These are phyloP conservation scores for Scheffersomyces ergatensis DNA, from an alignment of 805 yeast genomes.

Conservation along the genomic window DNA sequence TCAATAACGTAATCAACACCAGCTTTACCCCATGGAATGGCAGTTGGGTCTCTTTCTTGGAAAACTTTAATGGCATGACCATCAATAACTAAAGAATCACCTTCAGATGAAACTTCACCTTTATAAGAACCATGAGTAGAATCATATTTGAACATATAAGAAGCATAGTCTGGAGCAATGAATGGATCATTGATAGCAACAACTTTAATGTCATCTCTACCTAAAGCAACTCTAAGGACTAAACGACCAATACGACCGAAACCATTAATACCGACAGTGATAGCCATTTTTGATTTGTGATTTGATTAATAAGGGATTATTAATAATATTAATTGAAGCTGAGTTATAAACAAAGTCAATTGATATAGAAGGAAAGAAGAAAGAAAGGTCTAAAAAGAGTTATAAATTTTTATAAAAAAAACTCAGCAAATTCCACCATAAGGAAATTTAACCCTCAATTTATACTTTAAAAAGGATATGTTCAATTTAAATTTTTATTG, in stretches of 20 bases:
- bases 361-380: slow-evolving; percentile 1
- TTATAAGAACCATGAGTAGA: slow-evolving; percentile 85
- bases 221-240: slow-evolving; percentile 77
- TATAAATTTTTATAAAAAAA: not conserved
- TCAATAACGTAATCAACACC: slow-evolving; percentile 88
- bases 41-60: slow-evolving; percentile 83
- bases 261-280: slow-evolving; percentile 87
- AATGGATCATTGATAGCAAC: slow-evolving; percentile 92
- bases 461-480: too few species aligned
- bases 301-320: not conserved
- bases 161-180: slow-evolving; percentile 86
- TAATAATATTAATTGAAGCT: not conserved
- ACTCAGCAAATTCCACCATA: not conserved
- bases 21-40: slow-evolving; percentile 82
- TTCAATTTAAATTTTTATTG: too few species aligned
- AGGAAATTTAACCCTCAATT: slow-evolving; percentile 4
- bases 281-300: slow-evolving; percentile 41
- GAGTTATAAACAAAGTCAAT: too few species aligned
- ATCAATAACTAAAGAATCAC: slow-evolving; percentile 60
- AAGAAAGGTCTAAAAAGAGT: slow-evolving; percentile 1
- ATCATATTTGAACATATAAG: slow-evolving; percentile 94
- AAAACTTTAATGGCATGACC: slow-evolving; percentile 64
- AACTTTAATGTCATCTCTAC: slow-evolving; percentile 72
- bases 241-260: slow-evolving; percentile 94
- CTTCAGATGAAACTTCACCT: slow-evolving; percentile 68